A percentile compares a stretch with the other conserved stretches of the same genome.
phyloP scores from a whole-genome alignment of 1,139 yeast species.

The Diutina catenulata region DNA sequence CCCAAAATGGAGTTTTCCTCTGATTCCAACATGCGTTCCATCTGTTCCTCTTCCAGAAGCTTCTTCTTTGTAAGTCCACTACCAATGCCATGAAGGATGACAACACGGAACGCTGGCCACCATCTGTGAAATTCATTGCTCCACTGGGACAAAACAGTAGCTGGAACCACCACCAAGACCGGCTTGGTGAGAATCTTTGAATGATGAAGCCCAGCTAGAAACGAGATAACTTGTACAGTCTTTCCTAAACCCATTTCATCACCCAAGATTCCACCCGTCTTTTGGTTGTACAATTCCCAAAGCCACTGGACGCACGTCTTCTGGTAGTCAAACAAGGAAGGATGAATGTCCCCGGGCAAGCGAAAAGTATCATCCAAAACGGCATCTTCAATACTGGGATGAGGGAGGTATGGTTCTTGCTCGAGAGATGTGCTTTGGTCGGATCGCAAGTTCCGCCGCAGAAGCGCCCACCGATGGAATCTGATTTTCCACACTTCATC shows the following conservation, averaged over 20 bases:
- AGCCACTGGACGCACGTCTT: conserved; percentile 80
- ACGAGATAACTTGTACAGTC: conserved; percentile 84
- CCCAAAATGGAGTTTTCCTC: not conserved
- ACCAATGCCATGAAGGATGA: conserved; percentile 86
- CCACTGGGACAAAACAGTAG: conserved; percentile 95
- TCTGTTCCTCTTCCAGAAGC: conserved; percentile 30
- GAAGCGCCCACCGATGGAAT: not conserved
- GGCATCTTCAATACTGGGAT: conserved; percentile 71
- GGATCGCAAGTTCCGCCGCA: not conserved
- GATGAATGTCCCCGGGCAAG: conserved; percentile 85
- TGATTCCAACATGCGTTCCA: conserved; percentile 34
- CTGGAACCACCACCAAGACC: conserved; percentile 83
- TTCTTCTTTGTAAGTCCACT: conserved; percentile 56
- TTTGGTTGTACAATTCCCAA: conserved; percentile 76
- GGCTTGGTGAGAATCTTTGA: conserved; percentile 70
- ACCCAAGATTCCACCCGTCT: conserved; percentile 89
- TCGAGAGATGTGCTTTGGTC: not conserved
- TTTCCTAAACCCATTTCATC: conserved; percentile 98
- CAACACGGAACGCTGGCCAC: conserved; percentile 94
- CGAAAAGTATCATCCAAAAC: conserved; percentile 53
- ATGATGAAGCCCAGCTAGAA: conserved; percentile 81
- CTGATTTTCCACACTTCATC: not conserved
- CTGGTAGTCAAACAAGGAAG: conserved; percentile 82
- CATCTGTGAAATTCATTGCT: conserved; percentile 88
- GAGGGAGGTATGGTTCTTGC: conserved; percentile 34